Evolutionary conservation across 106 monocot species (phyloP), one percentile per base, ranked within the genome.

Genomic region (Acorus gramineus): DNA sequence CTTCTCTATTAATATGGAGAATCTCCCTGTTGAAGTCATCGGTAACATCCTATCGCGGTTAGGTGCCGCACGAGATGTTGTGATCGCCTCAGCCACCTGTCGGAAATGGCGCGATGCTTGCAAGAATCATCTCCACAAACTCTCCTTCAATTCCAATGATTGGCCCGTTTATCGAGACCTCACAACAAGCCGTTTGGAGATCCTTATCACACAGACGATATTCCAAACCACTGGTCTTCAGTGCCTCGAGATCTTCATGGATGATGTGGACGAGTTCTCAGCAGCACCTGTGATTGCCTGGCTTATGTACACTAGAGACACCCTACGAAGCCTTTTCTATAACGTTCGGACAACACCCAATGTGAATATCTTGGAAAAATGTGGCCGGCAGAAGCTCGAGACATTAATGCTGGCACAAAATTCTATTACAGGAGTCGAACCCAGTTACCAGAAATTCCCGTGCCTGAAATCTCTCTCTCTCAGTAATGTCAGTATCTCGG

Each of bases 281-380:
- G 88, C 98, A 14, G 91, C 98, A 49, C 82, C 98, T 48, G 92
- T 98, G 49, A 88, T 98, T 71, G 87, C 98, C 52, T 98, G 98
- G 98, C 81, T 98, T 63, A 78, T 98, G 83, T 98, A 98, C 76
- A 92, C 98, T 7, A 76, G 98, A 74, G 92, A 92, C 72, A 88
- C 92, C 4, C 51, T 98, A 59, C 74, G 77, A 46, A 75, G 78
- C 63, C 54, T 98, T 46, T 78, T 75, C 46, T 98, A 77, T 64
- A 98, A 88, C 67, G 87, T 92, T 56, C 83, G 76, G 0, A 92
- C 92, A 2, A 65, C 73, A 50, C 98, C 98, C 43, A 88, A 68
- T 65, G 72, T 92, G 7, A 92, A 89, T 69, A 79, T 98, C 66
- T 68, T 98, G 58, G 98, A 98, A 47, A 92, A 81, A 70, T 88